These are phyloP conservation scores for Candida sanyiensis DNA, from an alignment of 805 yeast species.

Conservation along the genomic window DNA sequence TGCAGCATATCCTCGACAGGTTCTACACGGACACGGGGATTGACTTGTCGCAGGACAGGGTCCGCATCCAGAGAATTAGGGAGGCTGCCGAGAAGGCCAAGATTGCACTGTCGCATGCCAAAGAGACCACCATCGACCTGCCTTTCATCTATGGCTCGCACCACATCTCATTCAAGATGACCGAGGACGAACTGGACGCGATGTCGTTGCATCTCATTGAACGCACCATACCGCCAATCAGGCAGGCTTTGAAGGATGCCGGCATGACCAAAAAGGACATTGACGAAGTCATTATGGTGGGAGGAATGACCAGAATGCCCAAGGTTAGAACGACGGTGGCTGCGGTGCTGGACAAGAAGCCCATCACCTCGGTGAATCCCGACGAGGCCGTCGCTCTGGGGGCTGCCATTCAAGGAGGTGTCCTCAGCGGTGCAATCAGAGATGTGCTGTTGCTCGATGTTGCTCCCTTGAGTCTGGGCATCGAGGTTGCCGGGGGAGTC, in stretches of 20 bases:
- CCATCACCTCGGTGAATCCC: conserved; percentile 75
- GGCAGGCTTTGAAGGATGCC: conserved; percentile 71
- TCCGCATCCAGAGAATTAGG: conserved; percentile 65
- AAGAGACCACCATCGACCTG: conserved; percentile 54
- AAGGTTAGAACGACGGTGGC: conserved; percentile 60
- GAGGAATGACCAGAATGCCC: conserved; percentile 92
- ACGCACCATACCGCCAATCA: conserved; percentile 67
- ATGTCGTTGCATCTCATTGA: conserved; percentile 62
- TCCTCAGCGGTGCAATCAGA: conserved; percentile 74
- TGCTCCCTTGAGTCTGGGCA: conserved; percentile 77
- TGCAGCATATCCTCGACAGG: conserved; percentile 44
- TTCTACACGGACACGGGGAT: conserved; percentile 49
- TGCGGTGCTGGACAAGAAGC: conserved; percentile 53
- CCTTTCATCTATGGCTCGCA: conserved; percentile 63
- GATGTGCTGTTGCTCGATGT: conserved; percentile 76
- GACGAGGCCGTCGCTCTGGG: conserved; percentile 92
- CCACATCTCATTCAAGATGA: conserved; percentile 52
- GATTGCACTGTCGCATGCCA: conserved; percentile 65
- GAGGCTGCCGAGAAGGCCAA: conserved; percentile 75
- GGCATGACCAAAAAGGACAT: conserved; percentile 57
- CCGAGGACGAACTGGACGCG: conserved; percentile 62
- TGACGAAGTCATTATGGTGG: conserved; percentile 73
- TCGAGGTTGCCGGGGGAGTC: conserved; percentile 81
- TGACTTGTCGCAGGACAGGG: conserved; percentile 46
- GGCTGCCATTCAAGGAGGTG: conserved; percentile 88